Conservation (phyloP, 495 filamentous ascomycete species). For the Sordaria brevicollis region DNA sequence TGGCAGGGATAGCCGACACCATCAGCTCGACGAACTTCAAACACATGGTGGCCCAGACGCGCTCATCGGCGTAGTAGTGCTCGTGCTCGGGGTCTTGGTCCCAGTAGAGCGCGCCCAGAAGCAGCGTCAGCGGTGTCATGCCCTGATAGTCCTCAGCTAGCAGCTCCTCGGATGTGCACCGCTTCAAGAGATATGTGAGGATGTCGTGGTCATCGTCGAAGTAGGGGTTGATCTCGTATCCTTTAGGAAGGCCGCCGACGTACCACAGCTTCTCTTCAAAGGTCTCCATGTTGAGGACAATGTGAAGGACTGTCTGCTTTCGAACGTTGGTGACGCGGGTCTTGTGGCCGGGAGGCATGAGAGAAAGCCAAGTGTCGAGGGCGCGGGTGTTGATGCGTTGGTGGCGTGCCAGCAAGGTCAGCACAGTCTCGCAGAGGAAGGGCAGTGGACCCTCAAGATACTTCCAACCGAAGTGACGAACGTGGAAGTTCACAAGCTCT, state of each 20-base stretch:
- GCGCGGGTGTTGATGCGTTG: background rate
- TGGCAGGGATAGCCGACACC: background rate
- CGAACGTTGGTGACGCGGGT: background rate
- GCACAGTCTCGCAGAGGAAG: background rate
- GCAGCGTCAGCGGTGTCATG: background rate
- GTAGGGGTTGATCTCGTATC: background rate
- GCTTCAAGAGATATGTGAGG: background rate
- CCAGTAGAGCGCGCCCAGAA: background rate
- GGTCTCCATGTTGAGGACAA: background rate
- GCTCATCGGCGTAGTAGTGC: background rate
- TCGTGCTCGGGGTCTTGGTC: background rate
- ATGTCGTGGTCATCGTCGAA: background rate
- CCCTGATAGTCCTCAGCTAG: background rate
- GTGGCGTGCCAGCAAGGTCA: background rate
- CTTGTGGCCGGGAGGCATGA: background rate
- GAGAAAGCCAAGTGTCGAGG: background rate
- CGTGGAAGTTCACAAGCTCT: background rate
- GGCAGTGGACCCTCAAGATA: background rate
- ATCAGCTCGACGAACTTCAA: background rate
- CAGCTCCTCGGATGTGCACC: background rate
- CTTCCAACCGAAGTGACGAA: background rate
- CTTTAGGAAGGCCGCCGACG: background rate
- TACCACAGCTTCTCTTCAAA: background rate
- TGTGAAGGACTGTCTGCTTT: background rate
- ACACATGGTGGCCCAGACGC: background rate